Conservation (phyloP, 2,329 filamentous ascomycete genomes). For the Madurella mycetomatis region DNA sequence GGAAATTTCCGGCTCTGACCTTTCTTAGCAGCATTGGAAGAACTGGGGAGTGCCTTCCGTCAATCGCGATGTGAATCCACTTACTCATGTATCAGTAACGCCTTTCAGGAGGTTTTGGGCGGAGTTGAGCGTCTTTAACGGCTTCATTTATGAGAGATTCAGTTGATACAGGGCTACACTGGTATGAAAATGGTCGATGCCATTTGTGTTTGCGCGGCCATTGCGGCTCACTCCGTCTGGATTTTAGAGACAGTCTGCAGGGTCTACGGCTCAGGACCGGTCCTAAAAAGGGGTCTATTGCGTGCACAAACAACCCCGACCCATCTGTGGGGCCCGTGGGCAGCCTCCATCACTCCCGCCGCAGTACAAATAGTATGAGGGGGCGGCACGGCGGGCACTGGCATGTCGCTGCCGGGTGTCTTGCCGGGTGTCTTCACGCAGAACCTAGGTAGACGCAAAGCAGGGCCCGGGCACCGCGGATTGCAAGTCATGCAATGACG, state of each 20-base stretch:
- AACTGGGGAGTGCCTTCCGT: background rate
- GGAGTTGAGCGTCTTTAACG: background rate
- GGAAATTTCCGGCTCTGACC: background rate
- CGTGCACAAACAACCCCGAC: too few species aligned
- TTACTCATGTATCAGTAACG: slow-evolving; percentile 12
- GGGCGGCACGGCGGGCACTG: too few species aligned
- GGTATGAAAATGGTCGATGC: background rate
- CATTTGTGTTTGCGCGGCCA: too few species aligned
- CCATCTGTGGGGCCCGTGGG: too few species aligned
- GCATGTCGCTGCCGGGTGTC: background rate
- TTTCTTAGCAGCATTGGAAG: background rate
- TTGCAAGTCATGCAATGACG: background rate
- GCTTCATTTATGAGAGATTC: background rate
- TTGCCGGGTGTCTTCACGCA: background rate
- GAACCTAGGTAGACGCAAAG: background rate
- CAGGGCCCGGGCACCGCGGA: background rate
- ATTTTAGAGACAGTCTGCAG: too few species aligned
- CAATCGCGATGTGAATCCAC: background rate
- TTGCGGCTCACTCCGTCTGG: too few species aligned
- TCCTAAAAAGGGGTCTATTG: too few species aligned
- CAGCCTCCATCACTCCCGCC: too few species aligned
- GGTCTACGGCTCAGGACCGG: too few species aligned
- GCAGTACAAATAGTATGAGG: too few species aligned
- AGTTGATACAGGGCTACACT: background rate
- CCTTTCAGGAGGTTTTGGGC: background rate